These are phyloP conservation scores for Chaetomium sp. DNA, from an alignment of 2,329 filamentous ascomycete genomes.

Conservation along the genomic window DNA sequence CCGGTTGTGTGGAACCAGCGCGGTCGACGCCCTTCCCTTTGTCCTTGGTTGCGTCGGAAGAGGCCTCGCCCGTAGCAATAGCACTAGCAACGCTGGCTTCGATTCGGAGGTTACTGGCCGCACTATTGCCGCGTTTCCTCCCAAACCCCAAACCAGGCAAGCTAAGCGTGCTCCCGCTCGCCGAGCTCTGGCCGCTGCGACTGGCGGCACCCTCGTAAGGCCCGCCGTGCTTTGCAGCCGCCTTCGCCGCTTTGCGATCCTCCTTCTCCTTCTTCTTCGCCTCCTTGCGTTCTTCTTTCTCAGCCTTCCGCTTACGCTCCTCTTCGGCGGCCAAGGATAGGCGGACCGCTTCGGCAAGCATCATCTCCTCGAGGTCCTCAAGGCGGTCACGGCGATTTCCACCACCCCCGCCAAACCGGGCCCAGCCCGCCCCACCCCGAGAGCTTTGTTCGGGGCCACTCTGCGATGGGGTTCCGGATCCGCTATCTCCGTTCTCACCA, in stretches of 20 bases:
- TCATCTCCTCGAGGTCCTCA: conserved; percentile 92
- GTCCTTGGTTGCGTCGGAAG: conserved; percentile 34
- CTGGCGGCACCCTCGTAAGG: conserved; percentile 36
- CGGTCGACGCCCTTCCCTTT: conserved; percentile 70
- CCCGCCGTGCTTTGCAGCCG: conserved; percentile 38
- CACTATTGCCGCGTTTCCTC: conserved; percentile 53
- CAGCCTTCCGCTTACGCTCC: conserved; percentile 73
- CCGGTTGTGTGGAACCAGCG: conserved; percentile 24
- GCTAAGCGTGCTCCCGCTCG: conserved; percentile 59
- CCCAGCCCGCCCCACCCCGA: conserved; percentile 25
- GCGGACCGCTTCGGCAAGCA: conserved; percentile 96
- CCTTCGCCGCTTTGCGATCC: conserved; percentile 74
- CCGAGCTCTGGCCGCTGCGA: conserved; percentile 39
- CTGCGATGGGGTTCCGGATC: conserved; percentile 20
- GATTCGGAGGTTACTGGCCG: conserved; percentile 51
- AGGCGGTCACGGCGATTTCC: conserved; percentile 46
- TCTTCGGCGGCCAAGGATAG: conserved; percentile 89
- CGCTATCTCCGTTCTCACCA: conserved; percentile 24
- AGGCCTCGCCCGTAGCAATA: conserved; percentile 27
- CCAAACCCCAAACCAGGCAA: conserved; percentile 54
- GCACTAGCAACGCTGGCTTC: conserved; percentile 47
- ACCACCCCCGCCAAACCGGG: conserved; percentile 21
- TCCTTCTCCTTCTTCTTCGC: conserved; percentile 80
- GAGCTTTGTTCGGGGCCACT: conserved; percentile 30
- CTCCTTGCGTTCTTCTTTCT: conserved; percentile 80